These are phyloP conservation scores for Phytophthora tentaculata DNA, from an alignment of 352 stramenopile species.

Conservation along the genomic window DNA sequence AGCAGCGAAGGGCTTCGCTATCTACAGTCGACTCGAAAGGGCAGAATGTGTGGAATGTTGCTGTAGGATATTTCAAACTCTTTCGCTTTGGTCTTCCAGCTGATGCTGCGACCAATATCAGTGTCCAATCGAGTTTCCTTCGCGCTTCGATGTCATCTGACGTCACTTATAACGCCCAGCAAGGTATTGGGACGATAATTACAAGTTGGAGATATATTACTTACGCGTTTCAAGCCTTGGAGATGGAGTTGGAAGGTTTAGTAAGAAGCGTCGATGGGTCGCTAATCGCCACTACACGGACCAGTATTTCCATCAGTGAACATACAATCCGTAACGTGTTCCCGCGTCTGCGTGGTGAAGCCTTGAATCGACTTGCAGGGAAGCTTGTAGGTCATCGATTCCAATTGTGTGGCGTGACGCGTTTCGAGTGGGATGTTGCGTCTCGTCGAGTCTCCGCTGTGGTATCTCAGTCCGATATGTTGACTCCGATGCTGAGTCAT, in stretches of 20 bases:
- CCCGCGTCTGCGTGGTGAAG: neutral
- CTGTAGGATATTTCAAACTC: constrained; percentile 15
- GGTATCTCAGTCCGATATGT: constrained; percentile 6
- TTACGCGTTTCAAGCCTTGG: constrained; percentile 7
- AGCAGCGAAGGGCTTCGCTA: neutral
- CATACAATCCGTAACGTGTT: constrained; percentile 11
- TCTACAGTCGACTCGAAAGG: neutral
- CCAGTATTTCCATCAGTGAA: constrained; percentile 8
- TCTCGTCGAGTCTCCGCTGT: constrained; percentile 4
- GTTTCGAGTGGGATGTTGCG: no score
- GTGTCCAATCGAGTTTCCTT: no score
- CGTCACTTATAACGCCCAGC: no score
- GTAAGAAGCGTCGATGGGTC: neutral
- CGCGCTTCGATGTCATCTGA: no score
- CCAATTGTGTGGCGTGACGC: constrained; percentile 1
- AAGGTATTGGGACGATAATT: no score
- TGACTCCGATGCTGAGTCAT: constrained; percentile 9
- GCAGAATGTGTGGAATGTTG: constrained; percentile 6
- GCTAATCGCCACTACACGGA: constrained; percentile 1
- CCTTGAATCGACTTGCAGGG: neutral
- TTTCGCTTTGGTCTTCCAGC: constrained; percentile 9
- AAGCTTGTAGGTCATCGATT: constrained; percentile 16
- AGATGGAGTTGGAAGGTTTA: constrained; percentile 11
- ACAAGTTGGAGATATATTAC: constrained; percentile 8
- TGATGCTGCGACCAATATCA: no score